These are phyloP conservation scores for Boeremia lycopersici DNA, from an alignment of 2,329 filamentous ascomycete species.

Conservation along the genomic window DNA sequence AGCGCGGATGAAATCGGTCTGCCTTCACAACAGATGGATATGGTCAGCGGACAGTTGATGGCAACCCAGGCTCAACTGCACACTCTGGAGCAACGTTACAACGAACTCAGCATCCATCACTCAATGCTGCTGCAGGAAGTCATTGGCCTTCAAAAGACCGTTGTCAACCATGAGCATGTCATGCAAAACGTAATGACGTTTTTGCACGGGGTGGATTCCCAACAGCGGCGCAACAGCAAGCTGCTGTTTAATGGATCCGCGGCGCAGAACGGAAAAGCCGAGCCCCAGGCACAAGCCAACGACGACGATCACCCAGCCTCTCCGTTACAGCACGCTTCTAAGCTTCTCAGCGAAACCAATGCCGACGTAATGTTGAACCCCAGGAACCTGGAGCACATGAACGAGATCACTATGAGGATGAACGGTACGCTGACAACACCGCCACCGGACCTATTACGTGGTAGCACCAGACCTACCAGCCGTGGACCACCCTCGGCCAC, in stretches of 20 bases:
- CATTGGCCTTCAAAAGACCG: constrained; percentile 70
- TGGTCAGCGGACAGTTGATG: constrained; percentile 84
- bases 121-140: constrained; percentile 69
- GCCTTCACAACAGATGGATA: constrained; percentile 84
- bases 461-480: constrained; percentile 53
- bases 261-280: constrained; percentile 51
- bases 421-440: constrained; percentile 63
- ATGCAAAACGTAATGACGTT: constrained; percentile 75
- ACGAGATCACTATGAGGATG: constrained; percentile 61
- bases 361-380: constrained; percentile 69
- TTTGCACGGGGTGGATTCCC: constrained; percentile 67
- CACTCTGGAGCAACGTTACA: constrained; percentile 81
- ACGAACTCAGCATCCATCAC: constrained; percentile 73
- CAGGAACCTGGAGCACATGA: constrained; percentile 69
- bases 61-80: constrained; percentile 94
- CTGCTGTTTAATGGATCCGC: constrained; percentile 45
- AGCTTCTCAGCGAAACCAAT: constrained; percentile 69
- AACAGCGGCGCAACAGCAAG: constrained; percentile 66
- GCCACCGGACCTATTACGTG: constrained; percentile 59
- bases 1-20: constrained; percentile 72
- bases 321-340: constrained; percentile 70
- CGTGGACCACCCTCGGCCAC: constrained; percentile 54
- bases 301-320: constrained; percentile 70
- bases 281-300: constrained; percentile 51
- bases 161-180: constrained; percentile 72